Conservation (phyloP, 192 early-diverging fungal genomes). For the Geosiphon pyriformis region DNA sequence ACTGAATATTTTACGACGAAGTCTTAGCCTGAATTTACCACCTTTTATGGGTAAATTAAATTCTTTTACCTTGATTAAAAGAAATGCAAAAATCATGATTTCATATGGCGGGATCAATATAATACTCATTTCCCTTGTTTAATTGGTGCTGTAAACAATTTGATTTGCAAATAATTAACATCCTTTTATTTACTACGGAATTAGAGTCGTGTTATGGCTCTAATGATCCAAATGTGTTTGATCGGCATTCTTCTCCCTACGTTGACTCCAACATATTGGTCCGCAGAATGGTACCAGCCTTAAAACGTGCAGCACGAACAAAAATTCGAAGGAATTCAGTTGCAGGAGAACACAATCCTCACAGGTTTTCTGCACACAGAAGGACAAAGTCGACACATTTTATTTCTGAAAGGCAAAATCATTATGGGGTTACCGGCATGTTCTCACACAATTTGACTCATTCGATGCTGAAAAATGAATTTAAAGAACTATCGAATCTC, state of each 20-base stretch:
- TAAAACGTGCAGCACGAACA: slow-evolving; percentile 43
- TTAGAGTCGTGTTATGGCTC: slow-evolving; percentile 4
- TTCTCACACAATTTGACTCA: too few species aligned
- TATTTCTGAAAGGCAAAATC: not conserved
- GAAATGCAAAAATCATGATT: too few species aligned
- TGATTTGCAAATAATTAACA: too few species aligned
- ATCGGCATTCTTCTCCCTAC: slow-evolving; percentile 38
- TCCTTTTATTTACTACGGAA: not conserved
- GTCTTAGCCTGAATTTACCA: slow-evolving; percentile 19
- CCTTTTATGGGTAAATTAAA: slow-evolving; percentile 20
- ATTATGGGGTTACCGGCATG: too few species aligned
- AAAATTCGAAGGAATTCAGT: slow-evolving; percentile 50
- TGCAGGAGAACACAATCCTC: slow-evolving; percentile 13
- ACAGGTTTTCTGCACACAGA: slow-evolving; percentile 9
- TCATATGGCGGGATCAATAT: too few species aligned
- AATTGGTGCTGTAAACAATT: too few species aligned
- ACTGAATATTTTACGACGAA: slow-evolving; percentile 13
- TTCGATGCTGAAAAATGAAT: too few species aligned
- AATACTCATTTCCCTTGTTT: too few species aligned
- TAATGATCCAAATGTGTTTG: slow-evolving; percentile 26
- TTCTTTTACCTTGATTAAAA: too few species aligned
- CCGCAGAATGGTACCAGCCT: slow-evolving; percentile 31
- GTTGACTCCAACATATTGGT: slow-evolving; percentile 38
- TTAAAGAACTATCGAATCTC: too few species aligned
- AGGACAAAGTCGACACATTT: slow-evolving; percentile 23